These are phyloP conservation scores for Dalechampia spathulata DNA, from an alignment of 441 rosid species.

Conservation along the genomic window DNA sequence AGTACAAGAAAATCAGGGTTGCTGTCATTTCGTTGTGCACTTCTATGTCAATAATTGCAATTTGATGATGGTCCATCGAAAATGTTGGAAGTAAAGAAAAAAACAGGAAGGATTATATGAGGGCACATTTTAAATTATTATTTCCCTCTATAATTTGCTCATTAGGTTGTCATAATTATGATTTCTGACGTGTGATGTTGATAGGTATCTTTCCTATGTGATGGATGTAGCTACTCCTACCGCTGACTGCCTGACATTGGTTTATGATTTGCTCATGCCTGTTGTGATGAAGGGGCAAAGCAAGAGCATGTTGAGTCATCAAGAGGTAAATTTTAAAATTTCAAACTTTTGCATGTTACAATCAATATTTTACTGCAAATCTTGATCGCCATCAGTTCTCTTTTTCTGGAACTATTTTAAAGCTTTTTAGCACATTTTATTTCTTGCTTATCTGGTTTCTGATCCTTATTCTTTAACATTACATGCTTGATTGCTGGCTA, in stretches of 20 bases:
- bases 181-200: conserved; percentile 16
- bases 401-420: neutral
- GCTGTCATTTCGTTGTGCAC: neutral
- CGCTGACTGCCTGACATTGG: conserved; percentile 91
- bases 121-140: neutral
- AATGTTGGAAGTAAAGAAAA: neutral
- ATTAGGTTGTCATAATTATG: conserved; percentile 6
- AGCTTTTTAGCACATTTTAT: conserved; percentile 3
- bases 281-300: conserved; percentile 77
- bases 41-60: neutral
- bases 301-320: conserved; percentile 88
- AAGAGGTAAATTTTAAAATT: conserved; percentile 53
- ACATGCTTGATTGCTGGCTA: conserved; percentile 12
- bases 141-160: conserved; percentile 2
- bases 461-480: conserved; percentile 6
- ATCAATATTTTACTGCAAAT: neutral
- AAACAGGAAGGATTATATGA: neutral
- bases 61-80: neutral
- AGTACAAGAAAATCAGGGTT: neutral
- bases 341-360: neutral
- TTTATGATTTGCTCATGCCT: conserved; percentile 75
- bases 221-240: conserved; percentile 99
- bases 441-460: conserved; percentile 12
- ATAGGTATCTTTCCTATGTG: conserved; percentile 88
- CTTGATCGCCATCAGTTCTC: neutral